Evolutionary conservation across 1,139 yeast species (phyloP), one percentile per base, ranked within the genome.

Genomic region (Protomyces gravidus): DNA sequence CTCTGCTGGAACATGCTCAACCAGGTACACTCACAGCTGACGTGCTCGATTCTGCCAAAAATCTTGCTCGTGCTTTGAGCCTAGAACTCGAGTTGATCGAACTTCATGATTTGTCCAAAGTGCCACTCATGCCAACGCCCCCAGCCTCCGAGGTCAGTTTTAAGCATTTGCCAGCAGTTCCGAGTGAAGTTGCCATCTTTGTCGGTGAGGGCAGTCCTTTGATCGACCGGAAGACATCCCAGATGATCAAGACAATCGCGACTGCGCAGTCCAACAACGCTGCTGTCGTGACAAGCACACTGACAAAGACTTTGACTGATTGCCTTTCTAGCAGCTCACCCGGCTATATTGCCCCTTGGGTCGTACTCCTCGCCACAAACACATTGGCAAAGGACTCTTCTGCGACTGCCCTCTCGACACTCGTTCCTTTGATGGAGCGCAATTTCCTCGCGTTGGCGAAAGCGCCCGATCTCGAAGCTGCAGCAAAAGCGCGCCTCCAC

Each of bases 401-500:
- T 42, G 26, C 33, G 32, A 45, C 28, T 26, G 17, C 19, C 19
- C 40, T 45, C 17, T 17, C 17, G 9, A 33, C 48, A 26, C 23
- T 32, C 30, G 15, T 39, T 21, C 60, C 27, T 15, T 9, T 42
- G 25, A 25, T 33, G 30, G 42, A 52, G 15, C 62, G 6, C 11
- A n/a, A 62, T 61, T 39, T 53, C 25, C 25, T 55, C 23, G 49
- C 63, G 21, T 56, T 61, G 30, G 62, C 42, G 6, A 15, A 23
- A 17, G 5, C 62, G 13, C 46, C 58, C 25, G 60, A 63, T 63
- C 40, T 62, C n/a, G 27, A 48, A 13, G 60, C 62, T 27, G 56
- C 50, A 3, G 60, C 60, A 50, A 59, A 61, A 49, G 63, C 64
- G 42, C 47, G 53, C 25, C 36, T 55, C 23, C 57, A 60, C 26